Conservation (phyloP, 164 flowering plant species). For the Dillenia turbinata region DNA sequence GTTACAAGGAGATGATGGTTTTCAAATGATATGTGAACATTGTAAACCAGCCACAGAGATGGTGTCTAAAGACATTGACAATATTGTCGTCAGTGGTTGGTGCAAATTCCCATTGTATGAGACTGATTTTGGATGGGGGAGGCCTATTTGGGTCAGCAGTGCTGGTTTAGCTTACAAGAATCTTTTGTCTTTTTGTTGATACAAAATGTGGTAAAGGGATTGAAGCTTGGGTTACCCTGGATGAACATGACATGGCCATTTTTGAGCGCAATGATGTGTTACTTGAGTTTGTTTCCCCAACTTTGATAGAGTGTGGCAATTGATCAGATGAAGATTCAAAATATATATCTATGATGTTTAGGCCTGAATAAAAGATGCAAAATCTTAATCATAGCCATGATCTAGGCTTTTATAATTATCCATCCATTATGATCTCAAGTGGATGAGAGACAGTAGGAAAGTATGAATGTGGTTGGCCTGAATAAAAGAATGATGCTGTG, state of each 20-base stretch:
- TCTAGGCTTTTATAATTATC: too few relatives aligned
- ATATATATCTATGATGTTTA: too few relatives aligned
- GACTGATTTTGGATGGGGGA: conserved; percentile 47
- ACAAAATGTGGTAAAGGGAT: conserved; percentile 24
- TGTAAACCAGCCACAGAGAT: neutral
- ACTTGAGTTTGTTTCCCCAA: conserved; percentile 10
- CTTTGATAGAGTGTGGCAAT: neutral
- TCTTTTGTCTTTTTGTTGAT: conserved; percentile 16
- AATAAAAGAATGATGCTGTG: too few relatives aligned
- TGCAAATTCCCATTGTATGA: conserved; percentile 26
- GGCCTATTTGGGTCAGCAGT: conserved; percentile 28
- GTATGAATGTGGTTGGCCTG: too few relatives aligned
- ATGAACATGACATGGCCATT: conserved; percentile 18
- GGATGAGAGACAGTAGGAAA: too few relatives aligned
- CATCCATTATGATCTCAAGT: too few relatives aligned
- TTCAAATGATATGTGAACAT: too few relatives aligned
- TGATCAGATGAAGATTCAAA: too few relatives aligned
- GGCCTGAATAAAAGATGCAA: too few relatives aligned
- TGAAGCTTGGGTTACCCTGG: conserved; percentile 32
- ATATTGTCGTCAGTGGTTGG: conserved; percentile 22
- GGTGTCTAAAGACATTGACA: conserved; percentile 3
- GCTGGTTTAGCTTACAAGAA: conserved; percentile 9
- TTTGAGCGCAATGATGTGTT: conserved; percentile 19
- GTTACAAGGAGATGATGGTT: conserved; percentile 12
- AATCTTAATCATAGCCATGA: too few relatives aligned